Evolutionary conservation across 2,329 filamentous ascomycete genomes (phyloP), one percentile per base, ranked within the genome.

Genomic region (Talaromyces sp.): DNA sequence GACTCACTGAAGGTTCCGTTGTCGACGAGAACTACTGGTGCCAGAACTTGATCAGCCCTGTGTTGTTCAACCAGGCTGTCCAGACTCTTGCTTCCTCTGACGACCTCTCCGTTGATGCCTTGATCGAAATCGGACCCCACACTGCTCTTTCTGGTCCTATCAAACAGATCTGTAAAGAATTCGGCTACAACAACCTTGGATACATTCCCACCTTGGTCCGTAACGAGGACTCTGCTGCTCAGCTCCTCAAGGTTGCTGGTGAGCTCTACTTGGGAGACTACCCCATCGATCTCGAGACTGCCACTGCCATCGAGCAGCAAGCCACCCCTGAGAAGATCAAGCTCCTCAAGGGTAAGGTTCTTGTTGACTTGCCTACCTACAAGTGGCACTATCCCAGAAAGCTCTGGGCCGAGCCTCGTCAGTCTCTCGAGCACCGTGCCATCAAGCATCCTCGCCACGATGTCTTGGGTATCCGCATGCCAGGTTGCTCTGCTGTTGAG

Each of bases 61-160:
- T 68, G 4, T 47, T 49, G 37, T 64, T 64, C 22, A 27, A 59
- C 54, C 39, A 59, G 41, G 62, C 54, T 13, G 27, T 61, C n/a
- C 39, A 47, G 10, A 47, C 58, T 15, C n/a, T 64, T 27, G 45
- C 31, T 17, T 25, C 45, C 15, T 35, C 54, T 9, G 37, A 37
- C 33, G 31, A 31, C 19, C 19, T 43, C 7, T 19, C 35, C 4
- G 54, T 57, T 47, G 43, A 41, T 31, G 17, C 15, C 13, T 22
- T 49, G 19, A 59, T 64, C 3, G 62, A 71, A 59, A 67, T 71
- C 37, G 68, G 69, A 17, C 70, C 68, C 25, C 70, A 71, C 39
- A 60, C 66, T 33, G 66, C 70, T 9, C 57, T 71, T 22, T 37
- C 62, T 25, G 64, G 65, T 19, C 68, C 70, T 3, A 54, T 71